Evolutionary conservation across 2,329 filamentous ascomycete species (phyloP), one percentile per base, ranked within the genome.

Genomic region (Talaromyces islandicus): DNA sequence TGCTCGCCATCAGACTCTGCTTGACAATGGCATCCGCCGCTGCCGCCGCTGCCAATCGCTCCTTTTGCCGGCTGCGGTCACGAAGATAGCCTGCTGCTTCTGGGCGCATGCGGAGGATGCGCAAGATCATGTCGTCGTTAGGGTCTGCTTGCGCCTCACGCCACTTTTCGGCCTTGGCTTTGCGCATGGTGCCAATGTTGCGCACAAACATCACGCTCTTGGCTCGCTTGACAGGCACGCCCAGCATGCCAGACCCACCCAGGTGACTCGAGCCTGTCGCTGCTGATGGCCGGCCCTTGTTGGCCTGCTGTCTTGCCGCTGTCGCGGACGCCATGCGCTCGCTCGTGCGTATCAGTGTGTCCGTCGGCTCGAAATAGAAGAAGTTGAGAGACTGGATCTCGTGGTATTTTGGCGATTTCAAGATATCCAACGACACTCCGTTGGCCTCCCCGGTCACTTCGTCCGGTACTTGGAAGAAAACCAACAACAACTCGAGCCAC

Each of bases 361-460:
- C 90, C 0, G 92, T 96, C 32, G 89, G 85, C 69, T 97, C 92
- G 71, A 94, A 95, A 80, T 99, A 99, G 81, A 97, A 99, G 82
- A 97, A 99, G 79, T 96, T 96, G 64, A 99, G 84, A 63, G 91
- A 93, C 65, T 94, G 91, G 58, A 99, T 85, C 75, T 99, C 94
- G 79, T 97, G 92, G 81, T 96, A 99, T 83, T 99, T 99, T 71
- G 93, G 91, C 66, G 91, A 96, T 77, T 96, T 96, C 71, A 99
- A 84, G 32, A 97, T 88, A 73, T 97, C 92, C 51, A 91, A 85
- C 0, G 92, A 90, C 2, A 99, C 91, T 65, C 94, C 94, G 62
- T 94, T 85, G 25, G 90, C 90, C 73, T 93, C 90, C 59, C 92
- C 86, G 68, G 78, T 88, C 70, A 89, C 85, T 68, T 96, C 92